A percentile compares a stretch with the other conserved stretches of the same genome.
phyloP scores from a whole-genome alignment of 164 flowering plant genomes.

The Umbilicus rupestris region DNA sequence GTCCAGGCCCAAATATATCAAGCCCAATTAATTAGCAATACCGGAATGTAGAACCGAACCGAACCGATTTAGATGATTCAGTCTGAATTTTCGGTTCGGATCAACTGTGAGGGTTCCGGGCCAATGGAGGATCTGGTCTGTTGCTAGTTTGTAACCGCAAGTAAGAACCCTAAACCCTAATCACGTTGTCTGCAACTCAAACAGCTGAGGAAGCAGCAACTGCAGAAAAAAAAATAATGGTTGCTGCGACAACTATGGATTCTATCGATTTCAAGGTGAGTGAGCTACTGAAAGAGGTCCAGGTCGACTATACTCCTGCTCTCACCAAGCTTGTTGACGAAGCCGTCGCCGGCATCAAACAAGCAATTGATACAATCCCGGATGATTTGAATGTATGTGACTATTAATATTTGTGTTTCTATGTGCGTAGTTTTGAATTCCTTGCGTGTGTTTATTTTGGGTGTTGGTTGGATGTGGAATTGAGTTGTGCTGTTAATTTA shows the following conservation, averaged over 20 bases:
- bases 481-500: not conserved
- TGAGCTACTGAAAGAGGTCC: slow-evolving; percentile 69
- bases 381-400: slow-evolving; percentile 35
- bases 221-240: not conserved
- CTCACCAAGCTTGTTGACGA: slow-evolving; percentile 38
- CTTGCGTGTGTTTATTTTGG: no score
- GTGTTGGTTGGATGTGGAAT: not conserved
- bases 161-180: slow-evolving; percentile 4
- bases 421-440: not conserved
- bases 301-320: slow-evolving; percentile 39
- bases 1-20: no score
- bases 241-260: slow-evolving; percentile 6
- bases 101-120: not conserved
- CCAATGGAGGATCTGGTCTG: not conserved
- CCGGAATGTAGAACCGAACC: no score
- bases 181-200: not conserved
- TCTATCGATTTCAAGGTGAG: slow-evolving; percentile 36
- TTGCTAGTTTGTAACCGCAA: no score
- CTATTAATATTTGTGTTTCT: not conserved
- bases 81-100: not conserved
- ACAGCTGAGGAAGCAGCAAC: not conserved
- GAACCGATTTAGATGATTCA: no score
- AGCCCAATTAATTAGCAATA: no score
- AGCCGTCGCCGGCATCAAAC: slow-evolving; percentile 47
- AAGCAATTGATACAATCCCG: slow-evolving; percentile 46